These are phyloP conservation scores for Aspergillus amoenus DNA, from an alignment of 2,329 filamentous ascomycete genomes.

Conservation along the genomic window DNA sequence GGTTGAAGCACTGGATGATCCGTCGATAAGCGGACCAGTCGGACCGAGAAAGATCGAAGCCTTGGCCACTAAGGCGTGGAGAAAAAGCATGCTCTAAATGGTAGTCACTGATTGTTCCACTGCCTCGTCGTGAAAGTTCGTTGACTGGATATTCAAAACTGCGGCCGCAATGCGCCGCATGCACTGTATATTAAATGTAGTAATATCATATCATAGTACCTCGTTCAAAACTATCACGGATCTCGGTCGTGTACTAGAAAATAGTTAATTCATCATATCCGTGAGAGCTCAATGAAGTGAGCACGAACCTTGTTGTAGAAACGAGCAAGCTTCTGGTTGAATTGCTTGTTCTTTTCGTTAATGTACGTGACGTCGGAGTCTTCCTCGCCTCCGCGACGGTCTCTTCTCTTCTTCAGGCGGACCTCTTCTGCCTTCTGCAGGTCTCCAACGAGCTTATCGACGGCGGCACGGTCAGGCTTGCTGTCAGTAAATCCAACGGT, in stretches of 20 bases:
- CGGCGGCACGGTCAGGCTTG: slow-evolving; percentile 79
- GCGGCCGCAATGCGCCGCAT: background rate
- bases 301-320: slow-evolving; percentile 84
- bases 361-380: slow-evolving; percentile 95
- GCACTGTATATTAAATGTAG: slow-evolving; percentile 20
- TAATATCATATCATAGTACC: slow-evolving; percentile 81
- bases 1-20: slow-evolving; percentile 79
- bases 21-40: slow-evolving; percentile 69
- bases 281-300: background rate
- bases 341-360: slow-evolving; percentile 99
- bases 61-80: slow-evolving; percentile 79
- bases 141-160: background rate
- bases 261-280: slow-evolving; percentile 16
- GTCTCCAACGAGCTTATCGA: slow-evolving; percentile 85
- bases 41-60: slow-evolving; percentile 78
- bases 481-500: slow-evolving; percentile 78
- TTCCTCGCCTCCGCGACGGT: slow-evolving; percentile 77
- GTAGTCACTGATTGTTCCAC: background rate
- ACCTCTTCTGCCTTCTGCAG: slow-evolving; percentile 85
- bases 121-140: background rate
- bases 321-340: slow-evolving; percentile 92
- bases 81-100: slow-evolving; percentile 78
- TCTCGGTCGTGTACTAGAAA: slow-evolving; percentile 80
- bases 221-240: slow-evolving; percentile 94
- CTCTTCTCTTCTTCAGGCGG: slow-evolving; percentile 79